phyloP scores from a whole-genome alignment of 306 rosid species.

The Fragaria ananassa region DNA sequence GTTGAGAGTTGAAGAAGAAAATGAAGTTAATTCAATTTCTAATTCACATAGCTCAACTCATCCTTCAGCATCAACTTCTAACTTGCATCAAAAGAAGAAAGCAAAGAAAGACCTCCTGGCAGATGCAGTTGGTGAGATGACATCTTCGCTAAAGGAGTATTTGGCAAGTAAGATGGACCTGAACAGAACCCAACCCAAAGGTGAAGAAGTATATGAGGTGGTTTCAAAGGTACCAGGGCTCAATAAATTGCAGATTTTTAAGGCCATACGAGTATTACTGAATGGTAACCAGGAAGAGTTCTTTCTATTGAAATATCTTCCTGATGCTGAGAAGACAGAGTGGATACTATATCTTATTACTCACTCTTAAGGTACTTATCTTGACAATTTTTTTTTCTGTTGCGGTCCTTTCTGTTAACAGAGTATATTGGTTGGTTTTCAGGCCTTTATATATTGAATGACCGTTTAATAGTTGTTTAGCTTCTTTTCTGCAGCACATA shows the following conservation, averaged over 20 bases:
- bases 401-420: not conserved
- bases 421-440: not conserved
- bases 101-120: not conserved
- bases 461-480: not conserved
- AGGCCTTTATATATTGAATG: not conserved
- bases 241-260: not conserved
- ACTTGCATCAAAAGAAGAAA: not conserved
- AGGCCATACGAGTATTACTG: not conserved
- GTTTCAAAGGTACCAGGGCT: conserved; percentile 2
- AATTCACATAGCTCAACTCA: not conserved
- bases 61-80: not conserved
- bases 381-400: not conserved
- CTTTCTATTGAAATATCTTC: not conserved
- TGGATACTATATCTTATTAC: not conserved
- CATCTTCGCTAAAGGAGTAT: not conserved
- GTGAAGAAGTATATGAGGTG: conserved; percentile 1
- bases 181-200: not conserved
- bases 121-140: not conserved
- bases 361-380: not conserved
- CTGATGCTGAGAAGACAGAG: conserved; percentile 5
- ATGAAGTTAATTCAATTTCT: not conserved
- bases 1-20: not conserved
- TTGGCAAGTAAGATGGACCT: not conserved
- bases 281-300: conserved; percentile 2
- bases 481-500: not conserved